Percentiles rank a stretch among this genome's conserved stretches.
Conservation (phyloP, 768 basidiomycete genomes). For the Suillus subluteus region DNA sequence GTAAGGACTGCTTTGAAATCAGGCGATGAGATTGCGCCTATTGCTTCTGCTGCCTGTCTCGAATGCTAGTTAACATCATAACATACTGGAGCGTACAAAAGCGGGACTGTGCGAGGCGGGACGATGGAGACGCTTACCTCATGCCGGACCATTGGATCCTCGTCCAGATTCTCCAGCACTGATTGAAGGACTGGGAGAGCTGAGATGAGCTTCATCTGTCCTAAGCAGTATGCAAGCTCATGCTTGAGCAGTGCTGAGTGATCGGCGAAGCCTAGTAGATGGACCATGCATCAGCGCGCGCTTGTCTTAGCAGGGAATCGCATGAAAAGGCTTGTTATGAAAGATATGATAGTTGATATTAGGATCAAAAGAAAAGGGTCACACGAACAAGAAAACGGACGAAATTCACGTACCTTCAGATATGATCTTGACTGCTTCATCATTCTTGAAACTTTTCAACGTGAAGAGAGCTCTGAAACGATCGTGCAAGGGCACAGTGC, state of each 20-base stretch:
- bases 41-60: constrained; percentile 92
- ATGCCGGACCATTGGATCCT: constrained; percentile 97
- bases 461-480: constrained; percentile 93
- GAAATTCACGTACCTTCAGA: constrained; percentile 62
- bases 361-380: constrained; percentile 10
- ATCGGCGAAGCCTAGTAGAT: constrained; percentile 73
- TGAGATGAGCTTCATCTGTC: constrained; percentile 76
- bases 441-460: constrained; percentile 78
- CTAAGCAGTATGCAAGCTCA: constrained; percentile 95
- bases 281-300: neutral
- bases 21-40: constrained; percentile 86
- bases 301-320: neutral
- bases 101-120: neutral
- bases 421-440: constrained; percentile 84
- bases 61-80: constrained; percentile 17
- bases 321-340: neutral
- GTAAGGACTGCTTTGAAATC: constrained; percentile 69
- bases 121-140: constrained; percentile 58
- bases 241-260: constrained; percentile 92
- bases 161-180: constrained; percentile 67
- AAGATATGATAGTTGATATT: neutral
- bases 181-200: constrained; percentile 82
- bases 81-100: neutral
- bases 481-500: constrained; percentile 77
- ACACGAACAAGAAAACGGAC: constrained; percentile 6